phyloP scores from a whole-genome alignment of 192 early-diverging fungal genomes.

The Umbelopsis ramanniana region DNA sequence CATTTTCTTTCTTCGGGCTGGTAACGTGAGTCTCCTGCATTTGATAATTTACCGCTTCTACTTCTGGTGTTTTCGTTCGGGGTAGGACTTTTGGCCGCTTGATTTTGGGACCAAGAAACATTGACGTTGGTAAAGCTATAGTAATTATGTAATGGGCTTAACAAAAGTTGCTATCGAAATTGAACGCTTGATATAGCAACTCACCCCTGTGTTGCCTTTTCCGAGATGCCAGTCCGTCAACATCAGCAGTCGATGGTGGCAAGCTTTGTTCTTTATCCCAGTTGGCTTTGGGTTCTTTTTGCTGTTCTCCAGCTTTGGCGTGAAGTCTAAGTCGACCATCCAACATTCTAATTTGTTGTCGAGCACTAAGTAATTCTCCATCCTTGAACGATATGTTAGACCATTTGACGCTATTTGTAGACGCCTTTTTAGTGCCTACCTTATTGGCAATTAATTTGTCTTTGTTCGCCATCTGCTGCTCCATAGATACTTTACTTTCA shows the following conservation, averaged over 20 bases:
- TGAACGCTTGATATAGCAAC: neutral
- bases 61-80: neutral
- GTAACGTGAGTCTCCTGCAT: conserved; percentile 20
- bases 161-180: neutral
- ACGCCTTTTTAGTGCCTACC: neutral
- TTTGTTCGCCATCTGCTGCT: conserved; percentile 1
- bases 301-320: neutral
- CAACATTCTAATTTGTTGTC: conserved; percentile 16
- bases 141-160: too few relatives aligned
- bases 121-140: conserved; percentile 6
- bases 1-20: neutral
- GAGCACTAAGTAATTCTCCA: conserved; percentile 9
- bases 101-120: neutral
- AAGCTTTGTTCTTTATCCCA: neutral
- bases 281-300: too few relatives aligned
- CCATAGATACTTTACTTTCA: neutral
- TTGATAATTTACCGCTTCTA: neutral
- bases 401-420: neutral
- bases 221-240: neutral
- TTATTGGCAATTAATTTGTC: conserved; percentile 7
- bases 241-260: neutral
- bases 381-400: neutral
- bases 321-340: neutral
- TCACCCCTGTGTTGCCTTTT: neutral
- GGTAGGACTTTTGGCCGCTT: neutral